These are phyloP conservation scores for Geotrichum cucujoidarum DNA, from an alignment of 1,139 yeast species.

Conservation along the genomic window DNA sequence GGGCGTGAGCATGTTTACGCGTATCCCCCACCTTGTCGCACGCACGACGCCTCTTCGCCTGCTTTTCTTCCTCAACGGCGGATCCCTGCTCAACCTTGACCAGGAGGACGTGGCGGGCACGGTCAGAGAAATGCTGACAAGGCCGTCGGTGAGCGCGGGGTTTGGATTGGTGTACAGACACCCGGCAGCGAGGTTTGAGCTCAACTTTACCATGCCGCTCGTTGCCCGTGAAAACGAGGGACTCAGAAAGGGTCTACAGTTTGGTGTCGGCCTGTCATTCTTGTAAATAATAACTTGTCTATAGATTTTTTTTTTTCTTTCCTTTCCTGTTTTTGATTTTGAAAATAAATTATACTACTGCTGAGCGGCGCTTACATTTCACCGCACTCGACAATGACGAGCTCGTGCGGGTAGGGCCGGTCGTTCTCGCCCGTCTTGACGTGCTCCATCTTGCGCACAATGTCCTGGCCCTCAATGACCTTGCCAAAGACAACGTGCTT, in stretches of 20 bases:
- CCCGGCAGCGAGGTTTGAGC: conserved; percentile 86
- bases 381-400: conserved; percentile 14
- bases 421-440: conserved; percentile 61
- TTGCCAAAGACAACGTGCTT: conserved; percentile 42
- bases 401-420: conserved; percentile 43
- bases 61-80: conserved; percentile 70
- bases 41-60: conserved; percentile 58
- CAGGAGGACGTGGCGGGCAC: conserved; percentile 30
- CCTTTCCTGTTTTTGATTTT: not conserved
- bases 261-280: conserved; percentile 86
- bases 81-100: conserved; percentile 52
- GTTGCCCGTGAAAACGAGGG: conserved; percentile 60
- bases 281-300: too few relatives aligned
- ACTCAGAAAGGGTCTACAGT: conserved; percentile 80
- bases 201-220: conserved; percentile 78
- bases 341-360: too few relatives aligned
- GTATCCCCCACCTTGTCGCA: conserved; percentile 49
- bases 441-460: conserved; percentile 66
- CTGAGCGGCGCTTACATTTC: conserved; percentile 9
- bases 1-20: conserved; percentile 64
- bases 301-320: too few relatives aligned
- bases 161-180: conserved; percentile 76
- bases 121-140: conserved; percentile 33
- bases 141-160: conserved; percentile 45
- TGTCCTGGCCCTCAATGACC: conserved; percentile 50